Base-by-base conservation (phyloP, 352 stramenopile genomes). In the Globisporangium nodosum region DNA sequence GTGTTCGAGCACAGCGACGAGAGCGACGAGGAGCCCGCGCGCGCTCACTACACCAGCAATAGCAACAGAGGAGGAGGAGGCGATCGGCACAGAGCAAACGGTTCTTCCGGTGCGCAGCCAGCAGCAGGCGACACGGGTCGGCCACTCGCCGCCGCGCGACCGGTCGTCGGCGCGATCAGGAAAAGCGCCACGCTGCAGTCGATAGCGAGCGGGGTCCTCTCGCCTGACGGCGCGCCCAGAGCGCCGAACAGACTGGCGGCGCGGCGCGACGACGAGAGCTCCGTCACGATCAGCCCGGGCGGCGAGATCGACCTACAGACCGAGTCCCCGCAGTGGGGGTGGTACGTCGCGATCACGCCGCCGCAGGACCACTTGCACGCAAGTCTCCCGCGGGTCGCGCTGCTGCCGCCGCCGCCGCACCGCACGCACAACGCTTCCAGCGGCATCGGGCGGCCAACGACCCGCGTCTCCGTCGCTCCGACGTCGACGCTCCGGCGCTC, bases 281-380 rank as follows among this genome's bases (percentile, higher is more conserved):
- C 21, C 18, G 20, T 7, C 42, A 31, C n/a, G 20, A 54, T 15
- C 49, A 33, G 30, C 30, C 12, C 18, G 15, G 27, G n/a, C 31
- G 37, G 49, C 21, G 61, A 35, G 0, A 47, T 70, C 39, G 64
- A 73, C 9, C 49, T 69, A 43, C 73, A 88, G 53, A 79, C 73
- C 9, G 81, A 89, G 64, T 91, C 81, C 43, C 85, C 83, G 33
- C 85, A 94, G 61, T 94, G 85, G 83, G 85, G 85, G 2, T 94
- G 82, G 83, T 94, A 94, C 48, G 85, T 94, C 9, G 70, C 85
- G 8, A 94, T 92, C 59, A 92, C 85, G 49, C 85, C 85, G 9
- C 85, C 85, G 18, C 78, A 88, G 49, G 85, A 94, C 59, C 69
- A 82, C 27, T 60, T 80, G 33, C 63, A 75, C 18, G 11, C 60